Evolutionary conservation across 306 rosid genomes (phyloP).

Genomic region (Castanea crenata): DNA sequence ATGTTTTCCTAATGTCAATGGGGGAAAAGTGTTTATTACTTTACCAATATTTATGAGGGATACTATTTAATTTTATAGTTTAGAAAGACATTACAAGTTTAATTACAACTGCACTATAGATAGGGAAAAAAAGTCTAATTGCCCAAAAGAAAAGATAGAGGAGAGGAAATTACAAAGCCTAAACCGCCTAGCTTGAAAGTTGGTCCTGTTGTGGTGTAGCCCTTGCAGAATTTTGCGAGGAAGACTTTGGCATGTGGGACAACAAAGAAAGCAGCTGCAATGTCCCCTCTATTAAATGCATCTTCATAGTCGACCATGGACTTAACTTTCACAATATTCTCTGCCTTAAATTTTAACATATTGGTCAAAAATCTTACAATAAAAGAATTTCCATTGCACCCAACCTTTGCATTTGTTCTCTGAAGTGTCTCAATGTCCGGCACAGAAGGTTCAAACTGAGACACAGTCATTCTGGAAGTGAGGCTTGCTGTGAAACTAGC

Average conservation of each 20-base stretch:
- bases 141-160: neutral
- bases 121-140: no score
- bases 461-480: constrained; percentile 50
- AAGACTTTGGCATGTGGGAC: constrained; percentile 65
- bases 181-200: constrained; percentile 52
- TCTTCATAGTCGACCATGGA: constrained; percentile 43
- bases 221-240: constrained; percentile 52
- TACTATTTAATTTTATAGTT: no score
- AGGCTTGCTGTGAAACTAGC: constrained; percentile 62
- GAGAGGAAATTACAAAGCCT: constrained; percentile 47
- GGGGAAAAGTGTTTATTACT: no score
- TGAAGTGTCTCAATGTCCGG: constrained; percentile 38
- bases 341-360: constrained; percentile 24
- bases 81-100: no score
- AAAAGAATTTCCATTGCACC: constrained; percentile 53
- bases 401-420: constrained; percentile 41
- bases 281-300: constrained; percentile 45
- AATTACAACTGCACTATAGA: no score
- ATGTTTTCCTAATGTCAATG: no score
- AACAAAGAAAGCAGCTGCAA: constrained; percentile 64
- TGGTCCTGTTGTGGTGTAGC: constrained; percentile 34
- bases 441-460: constrained; percentile 49
- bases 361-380: constrained; percentile 35
- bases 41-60: no score
- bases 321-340: constrained; percentile 34